phyloP scores from a whole-genome alignment of 352 stramenopile species.

The Pythium sp. region DNA sequence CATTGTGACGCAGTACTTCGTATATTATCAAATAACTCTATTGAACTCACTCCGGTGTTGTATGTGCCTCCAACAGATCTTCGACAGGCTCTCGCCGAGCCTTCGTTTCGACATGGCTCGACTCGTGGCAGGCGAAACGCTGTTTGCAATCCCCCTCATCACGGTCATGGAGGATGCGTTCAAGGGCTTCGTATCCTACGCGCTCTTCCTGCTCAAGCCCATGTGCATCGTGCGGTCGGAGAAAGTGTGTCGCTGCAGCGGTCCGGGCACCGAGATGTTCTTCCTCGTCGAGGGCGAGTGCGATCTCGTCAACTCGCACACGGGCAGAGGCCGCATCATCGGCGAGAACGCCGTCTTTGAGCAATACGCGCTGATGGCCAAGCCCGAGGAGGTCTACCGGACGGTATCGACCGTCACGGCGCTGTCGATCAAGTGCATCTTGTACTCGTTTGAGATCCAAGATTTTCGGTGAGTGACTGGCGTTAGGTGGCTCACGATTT shows the following conservation, averaged over 20 bases:
- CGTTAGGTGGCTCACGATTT: neutral
- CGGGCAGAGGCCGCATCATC: slow-evolving; percentile 52
- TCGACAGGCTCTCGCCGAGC: slow-evolving; percentile 77
- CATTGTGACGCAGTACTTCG: neutral
- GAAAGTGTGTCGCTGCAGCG: slow-evolving; percentile 71
- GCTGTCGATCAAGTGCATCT: slow-evolving; percentile 60
- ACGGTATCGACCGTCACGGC: slow-evolving; percentile 71
- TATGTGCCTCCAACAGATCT: slow-evolving; percentile 40
- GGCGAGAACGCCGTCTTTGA: slow-evolving; percentile 77
- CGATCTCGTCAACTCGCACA: slow-evolving; percentile 72
- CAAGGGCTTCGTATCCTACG: slow-evolving; percentile 87
- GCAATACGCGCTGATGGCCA: slow-evolving; percentile 78
- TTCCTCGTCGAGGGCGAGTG: slow-evolving; percentile 85
- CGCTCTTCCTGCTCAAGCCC: slow-evolving; percentile 77
- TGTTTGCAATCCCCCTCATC: slow-evolving; percentile 81
- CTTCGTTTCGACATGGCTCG: slow-evolving; percentile 79
- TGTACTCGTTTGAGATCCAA: slow-evolving; percentile 81
- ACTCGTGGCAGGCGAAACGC: slow-evolving; percentile 67
- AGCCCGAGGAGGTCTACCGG: slow-evolving; percentile 67
- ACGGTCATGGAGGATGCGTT: slow-evolving; percentile 87
- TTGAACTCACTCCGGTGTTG: neutral
- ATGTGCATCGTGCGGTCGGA: slow-evolving; percentile 66
- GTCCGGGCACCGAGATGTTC: slow-evolving; percentile 76
- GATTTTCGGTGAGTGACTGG: slow-evolving; percentile 59
- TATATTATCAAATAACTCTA: neutral